These are phyloP conservation scores for Cladosporium halotolerans DNA, from an alignment of 2,329 filamentous ascomycete species.

Conservation along the genomic window DNA sequence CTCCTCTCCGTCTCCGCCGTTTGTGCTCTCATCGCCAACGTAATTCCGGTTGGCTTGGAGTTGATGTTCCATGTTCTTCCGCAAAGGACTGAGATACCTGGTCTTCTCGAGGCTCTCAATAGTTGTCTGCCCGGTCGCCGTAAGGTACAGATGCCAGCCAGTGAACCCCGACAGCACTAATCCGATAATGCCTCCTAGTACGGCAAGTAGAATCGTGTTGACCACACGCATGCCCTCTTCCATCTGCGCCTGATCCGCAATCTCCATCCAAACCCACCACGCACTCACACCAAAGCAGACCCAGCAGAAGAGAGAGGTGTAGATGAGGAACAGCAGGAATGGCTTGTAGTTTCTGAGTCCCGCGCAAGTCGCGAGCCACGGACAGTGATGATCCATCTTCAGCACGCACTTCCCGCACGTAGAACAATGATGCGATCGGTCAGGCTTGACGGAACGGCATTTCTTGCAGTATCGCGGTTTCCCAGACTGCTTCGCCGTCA, in stretches of 20 bases:
- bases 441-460: slow-evolving; percentile 88
- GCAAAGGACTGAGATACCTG: slow-evolving; percentile 76
- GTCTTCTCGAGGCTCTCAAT: slow-evolving; percentile 97
- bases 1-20: slow-evolving; percentile 7
- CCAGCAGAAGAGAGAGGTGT: slow-evolving; percentile 81
- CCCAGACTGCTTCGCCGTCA: slow-evolving; percentile 89
- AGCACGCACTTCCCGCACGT: slow-evolving; percentile 89
- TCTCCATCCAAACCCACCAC: slow-evolving; percentile 78
- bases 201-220: slow-evolving; percentile 82
- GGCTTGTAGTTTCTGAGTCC: slow-evolving; percentile 93
- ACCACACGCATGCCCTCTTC: slow-evolving; percentile 67
- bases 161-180: slow-evolving; percentile 86
- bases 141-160: slow-evolving; percentile 81
- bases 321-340: slow-evolving; percentile 86
- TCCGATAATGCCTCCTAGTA: slow-evolving; percentile 85
- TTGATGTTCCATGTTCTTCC: slow-evolving; percentile 51
- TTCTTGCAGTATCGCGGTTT: slow-evolving; percentile 92
- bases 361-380: slow-evolving; percentile 94
- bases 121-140: slow-evolving; percentile 75
- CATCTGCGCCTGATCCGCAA: slow-evolving; percentile 64
- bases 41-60: slow-evolving; percentile 17
- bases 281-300: slow-evolving; percentile 70
- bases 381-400: slow-evolving; percentile 99
- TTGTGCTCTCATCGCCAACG: slow-evolving; percentile 39
- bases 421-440: slow-evolving; percentile 94